Base-by-base conservation (phyloP, 2,329 filamentous ascomycete species). In the Shiraia sp. region DNA sequence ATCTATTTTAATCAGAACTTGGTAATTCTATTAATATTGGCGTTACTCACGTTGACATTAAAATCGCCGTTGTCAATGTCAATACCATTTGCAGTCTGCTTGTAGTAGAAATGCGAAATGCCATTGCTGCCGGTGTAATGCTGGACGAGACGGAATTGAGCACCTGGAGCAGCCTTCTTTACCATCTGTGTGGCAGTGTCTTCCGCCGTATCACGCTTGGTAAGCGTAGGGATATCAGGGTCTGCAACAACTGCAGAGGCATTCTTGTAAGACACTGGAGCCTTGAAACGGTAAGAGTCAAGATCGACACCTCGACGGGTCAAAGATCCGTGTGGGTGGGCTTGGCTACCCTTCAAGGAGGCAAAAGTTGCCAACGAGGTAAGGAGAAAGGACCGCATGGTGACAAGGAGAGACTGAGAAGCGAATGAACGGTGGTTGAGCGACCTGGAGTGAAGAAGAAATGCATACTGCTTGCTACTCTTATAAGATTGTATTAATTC, bases 21-120 rank as follows among this genome's bases (percentile, higher is more conserved):
- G 37, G 27, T 36, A 27, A 26, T 23, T 7, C n/a, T 25, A 9
- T n/a, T 32, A 12, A 32, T 12, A 10, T 14, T 28, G 8, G n/a
- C n/a, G 10, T 9, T 6, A 69, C 78, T 68, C 52, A 82, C 78
- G 48, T 83, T 83, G 33, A 83, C 77, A 36, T 82, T 81, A 54
- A 82, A 80, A 55, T 81, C 78, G 1, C 76, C 78, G 52, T 83
- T 83, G 52, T 82, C 80, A 45, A 84, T 75, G 46, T 83, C 80
- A 16, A 83, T 59, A 1, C 76, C 80, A 39, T 82, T 77, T 6
- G 72, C 67, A 0, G 79, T 82, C 65, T 83, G 81, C 64, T 78
- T 79, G 57, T 83, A 80, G 60, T 81, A 74, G 49, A 82, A 78
- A 53, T 83, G 80, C 0, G 72, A 72, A 45, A 83, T 70, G 7